Percentiles rank a stretch among this genome's conserved stretches.
Conservation (phyloP, 352 stramenopile genomes). For the Globisporangium heterothallicum region DNA sequence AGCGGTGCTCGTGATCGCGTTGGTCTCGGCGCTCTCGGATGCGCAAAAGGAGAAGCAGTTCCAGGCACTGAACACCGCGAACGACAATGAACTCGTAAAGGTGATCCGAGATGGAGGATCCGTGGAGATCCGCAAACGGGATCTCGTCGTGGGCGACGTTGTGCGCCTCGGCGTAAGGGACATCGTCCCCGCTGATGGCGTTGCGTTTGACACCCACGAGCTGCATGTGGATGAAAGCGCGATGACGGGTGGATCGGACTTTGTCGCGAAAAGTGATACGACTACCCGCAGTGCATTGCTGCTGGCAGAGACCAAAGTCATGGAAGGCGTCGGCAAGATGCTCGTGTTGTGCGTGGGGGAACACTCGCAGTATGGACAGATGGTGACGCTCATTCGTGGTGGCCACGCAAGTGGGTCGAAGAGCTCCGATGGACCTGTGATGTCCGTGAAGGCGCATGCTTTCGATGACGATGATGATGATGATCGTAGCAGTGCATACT, state of each 20-base stretch:
- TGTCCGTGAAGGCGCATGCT: not conserved
- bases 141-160: constrained; percentile 36
- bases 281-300: constrained; percentile 56
- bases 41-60: constrained; percentile 4
- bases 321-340: constrained; percentile 75
- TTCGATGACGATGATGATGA: not conserved
- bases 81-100: constrained; percentile 50
- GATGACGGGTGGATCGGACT: constrained; percentile 37
- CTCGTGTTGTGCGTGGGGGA: constrained; percentile 85
- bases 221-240: constrained; percentile 34
- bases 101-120: constrained; percentile 30
- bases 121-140: constrained; percentile 21
- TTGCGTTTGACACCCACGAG: constrained; percentile 33
- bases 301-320: constrained; percentile 75
- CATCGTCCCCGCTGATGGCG: constrained; percentile 32
- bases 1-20: constrained; percentile 86
- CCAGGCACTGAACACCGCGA: constrained; percentile 36
- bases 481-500: not conserved
- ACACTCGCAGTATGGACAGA: constrained; percentile 80
- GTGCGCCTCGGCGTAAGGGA: constrained; percentile 32
- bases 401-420: no score
- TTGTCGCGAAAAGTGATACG: constrained; percentile 23
- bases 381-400: constrained; percentile 48
- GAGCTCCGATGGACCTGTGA: no score
- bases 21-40: constrained; percentile 48